Conservation (phyloP, 306 rosid species). For the Lupinus albus region DNA sequence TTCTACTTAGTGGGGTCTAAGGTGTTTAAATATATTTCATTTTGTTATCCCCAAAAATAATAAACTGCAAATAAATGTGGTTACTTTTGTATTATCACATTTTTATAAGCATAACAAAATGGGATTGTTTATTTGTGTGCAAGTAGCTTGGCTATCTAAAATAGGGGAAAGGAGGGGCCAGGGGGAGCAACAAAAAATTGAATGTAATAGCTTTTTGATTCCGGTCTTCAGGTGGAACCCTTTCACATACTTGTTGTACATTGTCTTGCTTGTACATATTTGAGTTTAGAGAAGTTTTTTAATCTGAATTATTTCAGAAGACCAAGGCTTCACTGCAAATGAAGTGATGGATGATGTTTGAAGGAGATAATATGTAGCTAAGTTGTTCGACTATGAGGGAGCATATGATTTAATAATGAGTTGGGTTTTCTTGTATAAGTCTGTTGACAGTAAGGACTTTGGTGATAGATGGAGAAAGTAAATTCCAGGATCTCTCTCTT, state of each 20-base stretch:
- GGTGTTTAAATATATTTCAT: neutral
- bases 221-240: neutral
- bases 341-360: constrained; percentile 18
- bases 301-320: neutral
- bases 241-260: neutral
- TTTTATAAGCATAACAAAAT: neutral
- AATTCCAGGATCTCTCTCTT: neutral
- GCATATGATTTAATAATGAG: neutral
- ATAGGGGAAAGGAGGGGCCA: neutral
- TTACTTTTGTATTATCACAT: neutral
- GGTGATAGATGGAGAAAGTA: neutral
- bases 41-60: neutral
- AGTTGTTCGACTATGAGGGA: neutral
- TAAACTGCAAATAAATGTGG: neutral
- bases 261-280: neutral
- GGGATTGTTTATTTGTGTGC: neutral
- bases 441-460: neutral
- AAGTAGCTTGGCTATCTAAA: constrained; percentile 1
- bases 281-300: neutral
- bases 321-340: constrained; percentile 2
- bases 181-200: constrained; percentile 3
- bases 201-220: neutral
- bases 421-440: constrained; percentile 3
- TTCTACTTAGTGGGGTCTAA: no score
- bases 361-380: neutral